These are phyloP conservation scores for Ligustrum vulgare DNA, from an alignment of 257 asterid genomes.

Conservation along the genomic window DNA sequence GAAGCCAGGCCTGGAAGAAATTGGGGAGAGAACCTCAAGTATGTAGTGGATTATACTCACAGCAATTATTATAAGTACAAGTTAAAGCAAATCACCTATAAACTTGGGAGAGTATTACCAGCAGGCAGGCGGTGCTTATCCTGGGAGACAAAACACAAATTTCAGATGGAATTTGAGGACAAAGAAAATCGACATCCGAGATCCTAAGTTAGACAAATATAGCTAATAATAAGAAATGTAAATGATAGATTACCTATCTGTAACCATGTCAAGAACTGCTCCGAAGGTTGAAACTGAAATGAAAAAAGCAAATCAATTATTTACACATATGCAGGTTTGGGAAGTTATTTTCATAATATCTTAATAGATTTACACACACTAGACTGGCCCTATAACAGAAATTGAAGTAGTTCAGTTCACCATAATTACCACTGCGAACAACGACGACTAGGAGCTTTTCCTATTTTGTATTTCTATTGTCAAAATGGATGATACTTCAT, in stretches of 20 bases:
- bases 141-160: slow-evolving; percentile 43
- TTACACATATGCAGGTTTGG: slow-evolving; percentile 11
- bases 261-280: slow-evolving; percentile 97
- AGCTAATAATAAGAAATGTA: neutral
- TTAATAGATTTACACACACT: slow-evolving; percentile 14
- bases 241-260: slow-evolving; percentile 70
- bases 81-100: slow-evolving; percentile 56
- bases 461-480: neutral
- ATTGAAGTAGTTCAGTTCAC: neutral
- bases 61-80: slow-evolving; percentile 5
- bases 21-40: slow-evolving; percentile 22
- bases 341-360: slow-evolving; percentile 13
- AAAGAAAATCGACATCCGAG: slow-evolving; percentile 16
- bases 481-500: neutral
- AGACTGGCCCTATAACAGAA: slow-evolving; percentile 17
- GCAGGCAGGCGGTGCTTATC: slow-evolving; percentile 94
- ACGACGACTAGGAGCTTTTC: slow-evolving; percentile 9
- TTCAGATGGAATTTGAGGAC: slow-evolving; percentile 20
- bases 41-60: neutral
- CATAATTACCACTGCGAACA: slow-evolving; percentile 15
- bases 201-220: slow-evolving; percentile 7
- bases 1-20: slow-evolving; percentile 75
- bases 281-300: slow-evolving; percentile 93
- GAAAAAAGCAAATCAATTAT: slow-evolving; percentile 23
- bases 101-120: slow-evolving; percentile 95